These are phyloP conservation scores for Apiospora malaysiana DNA, from an alignment of 2,329 filamentous ascomycete genomes.

Conservation along the genomic window DNA sequence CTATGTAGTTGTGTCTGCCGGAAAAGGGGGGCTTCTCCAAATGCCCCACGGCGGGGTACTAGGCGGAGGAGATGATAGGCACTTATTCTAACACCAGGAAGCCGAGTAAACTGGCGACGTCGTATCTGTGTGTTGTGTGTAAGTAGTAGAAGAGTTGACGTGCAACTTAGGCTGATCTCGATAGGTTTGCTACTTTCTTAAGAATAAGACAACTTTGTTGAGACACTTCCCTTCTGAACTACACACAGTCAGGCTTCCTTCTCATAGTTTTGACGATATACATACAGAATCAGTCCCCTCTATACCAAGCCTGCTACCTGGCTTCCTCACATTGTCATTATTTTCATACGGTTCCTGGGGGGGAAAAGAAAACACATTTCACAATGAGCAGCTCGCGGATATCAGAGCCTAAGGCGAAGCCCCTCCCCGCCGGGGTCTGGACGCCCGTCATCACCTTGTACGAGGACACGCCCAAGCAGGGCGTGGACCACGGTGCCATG, in stretches of 20 bases:
- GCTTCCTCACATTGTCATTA: too few species aligned
- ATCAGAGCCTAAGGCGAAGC: slow-evolving; percentile 28
- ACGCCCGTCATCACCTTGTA: slow-evolving; percentile 55
- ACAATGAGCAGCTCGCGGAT: slow-evolving; percentile 24
- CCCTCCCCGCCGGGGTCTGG: slow-evolving; percentile 50
- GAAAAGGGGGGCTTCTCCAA: not conserved
- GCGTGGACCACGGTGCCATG: slow-evolving; percentile 51
- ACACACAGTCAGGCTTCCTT: not conserved
- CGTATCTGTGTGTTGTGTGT: not conserved
- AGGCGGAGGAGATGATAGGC: not conserved
- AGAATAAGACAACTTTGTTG: not conserved
- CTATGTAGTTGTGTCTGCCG: not conserved
- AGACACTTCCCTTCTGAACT: not conserved
- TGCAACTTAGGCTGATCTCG: not conserved
- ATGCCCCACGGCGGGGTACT: not conserved
- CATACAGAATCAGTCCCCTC: too few species aligned
- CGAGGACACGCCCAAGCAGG: slow-evolving; percentile 45
- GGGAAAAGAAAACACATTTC: not conserved
- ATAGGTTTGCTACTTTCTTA: not conserved
- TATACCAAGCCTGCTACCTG: too few species aligned
- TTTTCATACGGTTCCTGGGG: too few species aligned
- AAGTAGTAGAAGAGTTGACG: not conserved
- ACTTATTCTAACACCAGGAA: not conserved
- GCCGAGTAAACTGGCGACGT: not conserved
- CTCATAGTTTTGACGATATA: not conserved